phyloP scores from a whole-genome alignment of 805 yeast genomes.

The Jamesozyma rosinii region DNA sequence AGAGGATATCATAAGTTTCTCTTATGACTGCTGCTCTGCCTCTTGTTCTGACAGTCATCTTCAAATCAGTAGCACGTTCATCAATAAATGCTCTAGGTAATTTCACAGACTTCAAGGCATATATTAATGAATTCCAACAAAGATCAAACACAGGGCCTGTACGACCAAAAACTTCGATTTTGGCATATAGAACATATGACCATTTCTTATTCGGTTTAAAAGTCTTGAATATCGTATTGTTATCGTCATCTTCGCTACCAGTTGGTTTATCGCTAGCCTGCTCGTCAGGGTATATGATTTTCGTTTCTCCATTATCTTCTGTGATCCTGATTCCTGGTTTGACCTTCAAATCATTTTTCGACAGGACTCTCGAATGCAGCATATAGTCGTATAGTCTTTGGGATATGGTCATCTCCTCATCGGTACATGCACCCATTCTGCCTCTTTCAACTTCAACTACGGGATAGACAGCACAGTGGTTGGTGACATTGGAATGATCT shows the following conservation, averaged over 20 bases:
- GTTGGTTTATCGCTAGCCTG: conserved; percentile 13
- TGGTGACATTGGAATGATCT: conserved; percentile 21
- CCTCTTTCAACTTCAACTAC: conserved; percentile 72
- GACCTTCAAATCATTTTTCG: conserved; percentile 40
- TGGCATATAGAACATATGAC: conserved; percentile 58
- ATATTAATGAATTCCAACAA: conserved; percentile 57
- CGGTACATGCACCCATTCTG: conserved; percentile 68
- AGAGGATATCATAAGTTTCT: conserved; percentile 44
- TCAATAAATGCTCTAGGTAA: conserved; percentile 65
- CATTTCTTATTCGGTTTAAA: conserved; percentile 37
- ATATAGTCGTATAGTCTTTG: conserved; percentile 57
- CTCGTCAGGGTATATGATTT: conserved; percentile 41
- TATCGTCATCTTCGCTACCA: conserved; percentile 7
- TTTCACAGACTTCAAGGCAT: conserved; percentile 49
- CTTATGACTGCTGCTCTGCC: conserved; percentile 40
- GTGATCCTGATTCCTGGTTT: conserved; percentile 38
- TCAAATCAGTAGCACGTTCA: conserved; percentile 46
- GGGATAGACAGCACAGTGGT: conserved; percentile 48
- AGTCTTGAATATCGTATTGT: conserved; percentile 14
- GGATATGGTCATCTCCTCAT: conserved; percentile 70
- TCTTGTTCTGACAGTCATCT: conserved; percentile 44
- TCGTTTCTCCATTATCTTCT: conserved; percentile 41
- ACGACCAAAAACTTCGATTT: conserved; percentile 67
- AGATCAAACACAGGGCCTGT: conserved; percentile 76
- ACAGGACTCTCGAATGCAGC: conserved; percentile 46